Percentiles rank a stretch among this genome's conserved stretches.
phyloP scores from a whole-genome alignment of 2,329 filamentous ascomycete species.

The Cytospora piceicola region DNA sequence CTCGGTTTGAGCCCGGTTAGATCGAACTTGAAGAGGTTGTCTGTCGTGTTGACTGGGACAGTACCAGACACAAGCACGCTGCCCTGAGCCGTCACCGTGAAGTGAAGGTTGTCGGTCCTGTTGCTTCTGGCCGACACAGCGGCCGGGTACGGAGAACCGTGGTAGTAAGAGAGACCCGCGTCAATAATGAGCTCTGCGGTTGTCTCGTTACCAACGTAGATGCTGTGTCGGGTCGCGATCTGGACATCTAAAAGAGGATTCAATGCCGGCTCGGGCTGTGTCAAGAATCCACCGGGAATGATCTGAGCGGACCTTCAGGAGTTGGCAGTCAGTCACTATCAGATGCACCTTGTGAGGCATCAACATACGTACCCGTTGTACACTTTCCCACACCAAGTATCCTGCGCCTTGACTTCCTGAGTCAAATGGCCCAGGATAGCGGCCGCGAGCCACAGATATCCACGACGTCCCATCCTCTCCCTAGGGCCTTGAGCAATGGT shows the following conservation, averaged over 20 bases:
- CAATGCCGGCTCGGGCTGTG: constrained; percentile 9
- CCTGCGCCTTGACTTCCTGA: constrained; percentile 10
- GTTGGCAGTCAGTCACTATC: background rate
- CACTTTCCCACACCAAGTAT: constrained; percentile 51
- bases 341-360: constrained; percentile 39
- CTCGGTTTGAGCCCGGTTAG: constrained; percentile 43
- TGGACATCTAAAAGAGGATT: constrained; percentile 47
- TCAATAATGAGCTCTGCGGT: constrained; percentile 49
- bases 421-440: constrained; percentile 2
- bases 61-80: constrained; percentile 41
- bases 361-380: constrained; percentile 45
- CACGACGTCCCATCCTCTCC: constrained; percentile 16
- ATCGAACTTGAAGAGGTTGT: constrained; percentile 44
- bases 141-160: constrained; percentile 44
- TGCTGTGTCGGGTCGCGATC: constrained; percentile 50
- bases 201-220: constrained; percentile 49
- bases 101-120: constrained; percentile 41
- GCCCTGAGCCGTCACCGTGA: constrained; percentile 40
- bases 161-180: constrained; percentile 46
- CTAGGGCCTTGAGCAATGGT: background rate
- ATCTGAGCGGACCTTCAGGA: constrained; percentile 23
- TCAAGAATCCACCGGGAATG: constrained; percentile 24
- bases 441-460: constrained; percentile 17
- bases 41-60: constrained; percentile 42
- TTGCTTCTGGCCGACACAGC: constrained; percentile 33